Conservation (phyloP, 257 asterid species). For the Rubia yunnanensis region DNA sequence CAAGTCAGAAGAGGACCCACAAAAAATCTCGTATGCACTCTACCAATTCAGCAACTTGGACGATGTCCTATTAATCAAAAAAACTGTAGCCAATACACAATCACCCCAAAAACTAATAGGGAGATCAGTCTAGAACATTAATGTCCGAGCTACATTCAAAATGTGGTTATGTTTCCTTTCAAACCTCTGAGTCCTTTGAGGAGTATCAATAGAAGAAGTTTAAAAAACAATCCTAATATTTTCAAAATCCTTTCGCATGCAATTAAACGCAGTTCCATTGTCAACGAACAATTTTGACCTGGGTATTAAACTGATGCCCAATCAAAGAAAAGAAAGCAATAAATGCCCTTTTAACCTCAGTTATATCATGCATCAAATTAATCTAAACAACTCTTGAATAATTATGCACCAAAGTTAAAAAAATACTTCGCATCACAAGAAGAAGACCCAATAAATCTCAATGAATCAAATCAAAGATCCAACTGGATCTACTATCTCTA, state of each 20-base stretch:
- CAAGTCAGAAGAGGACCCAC: no score
- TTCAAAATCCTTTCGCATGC: no score
- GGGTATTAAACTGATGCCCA: background rate
- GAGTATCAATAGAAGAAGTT: background rate
- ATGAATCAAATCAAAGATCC: conserved; percentile 1
- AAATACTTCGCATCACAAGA: background rate
- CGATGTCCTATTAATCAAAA: background rate
- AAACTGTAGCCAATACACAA: no score
- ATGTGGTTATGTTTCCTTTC: no score
- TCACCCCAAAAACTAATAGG: background rate
- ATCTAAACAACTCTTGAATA: no score
- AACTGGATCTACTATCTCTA: background rate
- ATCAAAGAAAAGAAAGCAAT: background rate
- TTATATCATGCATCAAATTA: background rate
- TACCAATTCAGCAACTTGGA: background rate
- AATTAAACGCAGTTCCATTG: conserved; percentile 6
- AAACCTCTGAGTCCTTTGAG: background rate
- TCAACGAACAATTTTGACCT: background rate
- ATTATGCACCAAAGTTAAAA: background rate
- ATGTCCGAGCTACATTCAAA: background rate
- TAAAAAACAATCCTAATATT: no score
- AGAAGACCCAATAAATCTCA: conserved; percentile 3
- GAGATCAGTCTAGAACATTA: background rate
- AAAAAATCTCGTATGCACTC: background rate
- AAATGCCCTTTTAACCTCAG: background rate